Percentiles rank a stretch among this genome's conserved stretches.
Conservation (phyloP, 768 basidiomycete species). For the Ramaria rubella region DNA sequence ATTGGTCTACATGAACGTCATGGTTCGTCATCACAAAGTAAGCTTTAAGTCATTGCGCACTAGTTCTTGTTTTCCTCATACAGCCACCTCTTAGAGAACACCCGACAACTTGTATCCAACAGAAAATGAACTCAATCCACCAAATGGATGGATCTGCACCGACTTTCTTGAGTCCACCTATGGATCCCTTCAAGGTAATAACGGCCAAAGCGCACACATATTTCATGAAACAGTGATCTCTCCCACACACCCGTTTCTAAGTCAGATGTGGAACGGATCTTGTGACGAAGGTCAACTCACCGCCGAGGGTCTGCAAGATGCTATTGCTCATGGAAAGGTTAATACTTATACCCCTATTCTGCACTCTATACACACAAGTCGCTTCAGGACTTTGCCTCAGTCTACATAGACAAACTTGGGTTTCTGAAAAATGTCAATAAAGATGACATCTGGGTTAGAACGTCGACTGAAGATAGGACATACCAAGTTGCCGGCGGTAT, state of each 20-base stretch:
- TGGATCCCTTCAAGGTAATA: conserved; percentile 21
- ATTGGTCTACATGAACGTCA: conserved; percentile 36
- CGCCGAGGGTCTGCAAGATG: conserved; percentile 36
- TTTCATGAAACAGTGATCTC: conserved; percentile 36
- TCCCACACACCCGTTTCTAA: conserved; percentile 38
- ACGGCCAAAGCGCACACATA: conserved; percentile 23
- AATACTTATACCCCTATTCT: conserved; percentile 9
- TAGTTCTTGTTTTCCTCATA: not conserved
- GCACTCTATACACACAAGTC: not conserved
- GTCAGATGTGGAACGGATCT: conserved; percentile 40
- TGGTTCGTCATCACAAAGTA: conserved; percentile 46
- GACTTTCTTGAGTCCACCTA: conserved; percentile 34
- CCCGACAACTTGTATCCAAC: conserved; percentile 43
- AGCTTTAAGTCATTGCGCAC: not conserved
- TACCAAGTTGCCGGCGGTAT: conserved; percentile 42
- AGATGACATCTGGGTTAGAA: conserved; percentile 36
- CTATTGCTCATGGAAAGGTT: conserved; percentile 37
- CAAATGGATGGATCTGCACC: conserved; percentile 36
- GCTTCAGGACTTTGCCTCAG: conserved; percentile 40
- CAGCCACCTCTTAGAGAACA: conserved; percentile 30
- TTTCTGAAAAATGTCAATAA: conserved; percentile 32
- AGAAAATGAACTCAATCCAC: conserved; percentile 35
- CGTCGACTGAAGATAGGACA: conserved; percentile 40
- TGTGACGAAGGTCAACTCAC: conserved; percentile 45
- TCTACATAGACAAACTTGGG: conserved; percentile 33